Conservation (phyloP, 495 filamentous ascomycete species). For the Penicillium herquei region DNA sequence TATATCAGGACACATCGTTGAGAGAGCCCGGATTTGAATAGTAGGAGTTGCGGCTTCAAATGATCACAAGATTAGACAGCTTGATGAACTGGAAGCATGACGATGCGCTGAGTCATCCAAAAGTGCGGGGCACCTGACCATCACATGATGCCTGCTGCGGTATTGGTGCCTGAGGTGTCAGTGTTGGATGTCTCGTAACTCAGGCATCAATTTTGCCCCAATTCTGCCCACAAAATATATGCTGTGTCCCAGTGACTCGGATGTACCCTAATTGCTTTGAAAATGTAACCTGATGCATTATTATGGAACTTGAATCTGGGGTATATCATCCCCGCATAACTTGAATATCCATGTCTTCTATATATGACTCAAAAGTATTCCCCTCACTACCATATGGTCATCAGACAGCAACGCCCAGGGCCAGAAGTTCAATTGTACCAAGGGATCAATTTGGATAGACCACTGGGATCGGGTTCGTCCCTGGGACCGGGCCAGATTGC, state of each 20-base stretch:
- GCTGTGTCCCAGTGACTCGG: too few relatives aligned
- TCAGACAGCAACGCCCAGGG: too few relatives aligned
- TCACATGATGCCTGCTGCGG: background rate
- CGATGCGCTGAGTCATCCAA: background rate
- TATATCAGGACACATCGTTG: slow-evolving; percentile 64
- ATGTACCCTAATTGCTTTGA: too few relatives aligned
- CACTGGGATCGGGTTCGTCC: too few relatives aligned
- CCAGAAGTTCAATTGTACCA: background rate
- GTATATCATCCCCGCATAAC: too few relatives aligned
- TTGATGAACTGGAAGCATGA: background rate
- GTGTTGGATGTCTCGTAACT: background rate
- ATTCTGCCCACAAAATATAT: too few relatives aligned
- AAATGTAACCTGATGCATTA: too few relatives aligned
- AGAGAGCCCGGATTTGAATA: background rate
- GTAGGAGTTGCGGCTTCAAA: slow-evolving; percentile 5
- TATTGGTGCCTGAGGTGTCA: background rate
- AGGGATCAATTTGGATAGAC: background rate
- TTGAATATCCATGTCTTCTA: too few relatives aligned
- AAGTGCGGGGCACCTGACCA: background rate
- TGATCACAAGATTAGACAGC: slow-evolving; percentile 1
- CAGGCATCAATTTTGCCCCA: background rate
- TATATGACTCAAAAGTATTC: background rate
- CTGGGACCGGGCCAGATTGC: background rate
- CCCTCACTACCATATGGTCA: too few relatives aligned
- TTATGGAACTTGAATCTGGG: too few relatives aligned